Evolutionary conservation across 2,329 filamentous ascomycete genomes (phyloP), one percentile per base, ranked within the genome.

Genomic region (Fusarium algeriense): DNA sequence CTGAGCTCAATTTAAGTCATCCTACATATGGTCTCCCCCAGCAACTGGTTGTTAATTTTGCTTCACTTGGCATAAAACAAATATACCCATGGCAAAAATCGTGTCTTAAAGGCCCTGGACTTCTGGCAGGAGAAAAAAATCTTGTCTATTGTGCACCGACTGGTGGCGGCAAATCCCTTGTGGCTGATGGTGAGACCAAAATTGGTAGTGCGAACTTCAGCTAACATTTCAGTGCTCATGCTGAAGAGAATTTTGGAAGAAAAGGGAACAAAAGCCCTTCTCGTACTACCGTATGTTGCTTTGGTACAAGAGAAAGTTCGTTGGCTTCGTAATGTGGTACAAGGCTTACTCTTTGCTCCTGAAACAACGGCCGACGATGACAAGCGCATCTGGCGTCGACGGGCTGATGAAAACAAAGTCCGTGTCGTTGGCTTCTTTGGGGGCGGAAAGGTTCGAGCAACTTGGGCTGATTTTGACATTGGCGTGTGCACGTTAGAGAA

Each of bases 51-150:
- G 80, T 84, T 20, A 94, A 94, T 75, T 87, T 94, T 75, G 85
- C 84, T 50, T 81, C 83, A 0, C 83, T 92, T 41, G 92, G 92
- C n/a, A 91, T 95, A 60, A 87, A 84, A 43, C 87, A 86, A 70
- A 94, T 94, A 64, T 94, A 94, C 74, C 90, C 91, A 4, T 95
- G 92, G 92, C 92, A 94, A 79, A 91, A 91, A 54, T 89, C 90
- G 62, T 95, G 92, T 75, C 84, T 95, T 11, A 83, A 91, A 57
- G 89, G 89, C 1, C 89, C 88, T 6, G 91, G 91, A 0, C 83
- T 94, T 20, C 82, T 95, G 15, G 79, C 83, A 9, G 92, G 92
- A 19, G 83, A 88, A 54, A 88, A 85, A 69, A 94, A 93, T 73
- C 83, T 95, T 13, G 90, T 94, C n/a, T 95, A 94, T 77, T 92